Base-by-base conservation (phyloP, 345 rosid genomes). In the Citrus inodora region DNA sequence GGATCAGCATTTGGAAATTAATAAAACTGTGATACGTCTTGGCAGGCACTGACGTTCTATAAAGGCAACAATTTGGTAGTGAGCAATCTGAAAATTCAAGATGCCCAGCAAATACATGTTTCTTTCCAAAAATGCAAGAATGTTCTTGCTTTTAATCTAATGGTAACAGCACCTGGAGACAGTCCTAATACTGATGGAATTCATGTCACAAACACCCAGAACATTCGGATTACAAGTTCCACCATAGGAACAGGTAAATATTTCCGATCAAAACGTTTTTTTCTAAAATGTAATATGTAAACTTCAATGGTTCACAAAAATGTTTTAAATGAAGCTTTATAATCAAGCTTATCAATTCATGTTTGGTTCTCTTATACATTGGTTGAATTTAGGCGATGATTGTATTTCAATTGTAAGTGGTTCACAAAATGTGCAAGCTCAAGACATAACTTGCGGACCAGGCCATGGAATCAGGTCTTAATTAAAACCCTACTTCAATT, bases 101-200 rank as follows among this genome's bases (percentile, higher is more conserved):
- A 93, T 76, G 92, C 92, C 2, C 98, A 95, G 51, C 89, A 92
- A 76, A 91, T 92, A 9, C 98, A 93, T 64, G 63, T 92, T 60
- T 83, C 92, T 3, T 91, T 95, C 24, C 80, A 93, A 32, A 78
- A 76, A 46, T 85, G 94, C 84, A 78, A 9, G 32, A 70, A 85
- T 35, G 93, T 95, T 70, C 35, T 32, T 25, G 92, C 86, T 80
- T 86, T 92, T 5, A 64, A 83, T 73, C 88, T 95, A 46, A 59
- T 2, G 13, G 83, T 95, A 5, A 87, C 86, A 11, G 87, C 96
- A 0, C 96, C 98, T 0, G 80, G 60, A 30, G 65, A 83, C 42
- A 92, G 97, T 78, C 98, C 98, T 7, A 95, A 95, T 85, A 95
- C 98, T 0, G 98, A 93, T 62, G 98, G 98, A 42, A 95, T 95